Evolutionary conservation across 495 filamentous ascomycete genomes (phyloP), one percentile per base, ranked within the genome.

Genomic region (Hypoxylon fragiforme): DNA sequence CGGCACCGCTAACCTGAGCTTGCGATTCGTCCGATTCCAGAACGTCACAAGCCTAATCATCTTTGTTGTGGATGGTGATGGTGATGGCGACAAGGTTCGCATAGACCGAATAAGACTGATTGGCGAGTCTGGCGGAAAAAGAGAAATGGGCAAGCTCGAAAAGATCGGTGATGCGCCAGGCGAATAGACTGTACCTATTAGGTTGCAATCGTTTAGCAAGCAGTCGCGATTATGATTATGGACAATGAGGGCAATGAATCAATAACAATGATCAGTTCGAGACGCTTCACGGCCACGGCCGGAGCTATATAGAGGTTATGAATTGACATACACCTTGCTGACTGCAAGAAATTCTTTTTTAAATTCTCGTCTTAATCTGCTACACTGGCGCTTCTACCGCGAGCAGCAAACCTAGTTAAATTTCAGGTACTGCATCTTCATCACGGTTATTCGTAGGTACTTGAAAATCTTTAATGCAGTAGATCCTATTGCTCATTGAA

Each of bases 1-100:
- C 3, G 89, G 86, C 9, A 97, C 95, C 3, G 91, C 89, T 8
- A 90, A 83, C 64, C 74, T 97, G 14, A 75, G 85, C 28, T 72
- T 96, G 57, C 88, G 92, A 9, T 97, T 91, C 67, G 95, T 97
- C 70, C 97, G 96, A 74, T 98, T 97, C 77, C 94, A 98, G 74
- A 95, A 88, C 53, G 84, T 96, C 28, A 85, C 81, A 49, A 91
- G 84, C 46, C 66, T 98, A 62, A 89, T 95, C 6, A 51, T 97
- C 2, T 97, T 96, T 73, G 85, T 97, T 40, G 87, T 87, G 45
- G 85, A 96, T 68, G 92, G 89, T 2, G 94, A 96, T 35, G 87
- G 88, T 9, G 84, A 89, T 20, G 77, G 87, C 34, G 92, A 97
- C 58, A 95, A 91, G 80, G 81, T 91, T 47, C 83, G 92, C 32